phyloP scores from a whole-genome alignment of 768 basidiomycete species.

The Naganishia antarctica region DNA sequence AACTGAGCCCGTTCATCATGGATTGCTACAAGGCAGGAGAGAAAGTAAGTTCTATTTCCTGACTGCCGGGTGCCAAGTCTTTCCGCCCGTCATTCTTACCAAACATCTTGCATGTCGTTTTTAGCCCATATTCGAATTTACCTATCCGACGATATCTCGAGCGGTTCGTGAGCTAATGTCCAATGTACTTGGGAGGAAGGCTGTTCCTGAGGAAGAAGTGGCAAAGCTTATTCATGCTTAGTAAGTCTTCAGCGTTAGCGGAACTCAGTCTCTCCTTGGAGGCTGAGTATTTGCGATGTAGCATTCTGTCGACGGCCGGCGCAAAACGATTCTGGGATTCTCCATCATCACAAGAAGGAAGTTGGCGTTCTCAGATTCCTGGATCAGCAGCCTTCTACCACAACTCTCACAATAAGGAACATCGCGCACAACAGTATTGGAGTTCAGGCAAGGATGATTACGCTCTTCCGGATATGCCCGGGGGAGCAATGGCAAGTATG shows the following conservation, averaged over 20 bases:
- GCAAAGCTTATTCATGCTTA: slow-evolving; percentile 26
- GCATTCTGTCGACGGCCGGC: background rate
- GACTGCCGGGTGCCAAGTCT: too few relatives aligned
- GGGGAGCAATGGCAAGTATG: background rate
- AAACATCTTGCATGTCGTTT: too few relatives aligned
- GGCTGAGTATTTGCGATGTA: background rate
- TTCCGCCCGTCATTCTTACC: too few relatives aligned
- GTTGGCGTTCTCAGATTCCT: slow-evolving; percentile 23
- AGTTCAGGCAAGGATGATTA: slow-evolving; percentile 47
- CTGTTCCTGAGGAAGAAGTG: slow-evolving; percentile 11
- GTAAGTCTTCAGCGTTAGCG: slow-evolving; percentile 11
- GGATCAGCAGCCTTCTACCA: slow-evolving; percentile 31
- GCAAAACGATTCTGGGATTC: slow-evolving; percentile 11
- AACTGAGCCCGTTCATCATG: slow-evolving; percentile 60
- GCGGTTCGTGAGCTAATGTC: slow-evolving; percentile 56
- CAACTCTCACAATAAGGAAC: slow-evolving; percentile 30
- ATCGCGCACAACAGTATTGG: slow-evolving; percentile 43
- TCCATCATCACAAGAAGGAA: background rate
- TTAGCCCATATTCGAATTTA: slow-evolving; percentile 53
- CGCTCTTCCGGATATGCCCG: slow-evolving; percentile 35
- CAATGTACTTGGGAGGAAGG: slow-evolving; percentile 55
- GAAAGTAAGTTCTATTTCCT: slow-evolving; percentile 40
- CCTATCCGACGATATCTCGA: slow-evolving; percentile 52
- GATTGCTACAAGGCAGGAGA: slow-evolving; percentile 47
- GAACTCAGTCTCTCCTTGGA: too few relatives aligned